Percentiles rank a stretch among this genome's conserved stretches.
Evolutionary conservation across 2,329 filamentous ascomycete species (phyloP).

Genomic region (Sporothrix brunneoviolacea): DNA sequence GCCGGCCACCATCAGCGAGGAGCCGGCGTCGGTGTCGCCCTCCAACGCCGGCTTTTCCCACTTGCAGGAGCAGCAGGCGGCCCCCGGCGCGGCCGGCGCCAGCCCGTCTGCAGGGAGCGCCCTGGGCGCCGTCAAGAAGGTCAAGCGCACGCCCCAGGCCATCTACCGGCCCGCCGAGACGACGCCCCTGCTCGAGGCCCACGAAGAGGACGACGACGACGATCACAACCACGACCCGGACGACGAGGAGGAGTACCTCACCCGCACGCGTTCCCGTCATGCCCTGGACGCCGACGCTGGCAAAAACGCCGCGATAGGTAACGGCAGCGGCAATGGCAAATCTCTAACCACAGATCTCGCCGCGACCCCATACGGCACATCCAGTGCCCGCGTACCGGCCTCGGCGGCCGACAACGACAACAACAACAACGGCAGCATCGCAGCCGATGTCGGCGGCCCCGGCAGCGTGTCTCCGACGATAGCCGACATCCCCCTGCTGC

Average conservation of each 20-base stretch:
- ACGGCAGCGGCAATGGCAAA: neutral
- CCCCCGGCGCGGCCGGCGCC: constrained; percentile 21
- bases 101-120: neutral
- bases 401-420: no score
- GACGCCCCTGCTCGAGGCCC: constrained; percentile 53
- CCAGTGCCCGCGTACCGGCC: no score
- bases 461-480: constrained; percentile 28
- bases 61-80: neutral
- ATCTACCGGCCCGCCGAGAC: constrained; percentile 72
- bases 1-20: constrained; percentile 71
- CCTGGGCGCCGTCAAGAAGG: constrained; percentile 35
- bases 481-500: constrained; percentile 59
- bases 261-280: neutral
- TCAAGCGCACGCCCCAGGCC: constrained; percentile 77
- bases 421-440: neutral
- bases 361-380: neutral
- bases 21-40: constrained; percentile 33
- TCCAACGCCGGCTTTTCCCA: constrained; percentile 21
- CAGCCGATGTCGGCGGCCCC: neutral
- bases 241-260: constrained; percentile 32
- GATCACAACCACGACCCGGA: constrained; percentile 34
- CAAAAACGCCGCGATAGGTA: neutral
- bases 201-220: constrained; percentile 37
- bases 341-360: no score
- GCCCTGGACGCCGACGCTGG: neutral